These are phyloP conservation scores for Cylindrodendrum hubeiense DNA, from an alignment of 2,329 filamentous ascomycete genomes.

Conservation along the genomic window DNA sequence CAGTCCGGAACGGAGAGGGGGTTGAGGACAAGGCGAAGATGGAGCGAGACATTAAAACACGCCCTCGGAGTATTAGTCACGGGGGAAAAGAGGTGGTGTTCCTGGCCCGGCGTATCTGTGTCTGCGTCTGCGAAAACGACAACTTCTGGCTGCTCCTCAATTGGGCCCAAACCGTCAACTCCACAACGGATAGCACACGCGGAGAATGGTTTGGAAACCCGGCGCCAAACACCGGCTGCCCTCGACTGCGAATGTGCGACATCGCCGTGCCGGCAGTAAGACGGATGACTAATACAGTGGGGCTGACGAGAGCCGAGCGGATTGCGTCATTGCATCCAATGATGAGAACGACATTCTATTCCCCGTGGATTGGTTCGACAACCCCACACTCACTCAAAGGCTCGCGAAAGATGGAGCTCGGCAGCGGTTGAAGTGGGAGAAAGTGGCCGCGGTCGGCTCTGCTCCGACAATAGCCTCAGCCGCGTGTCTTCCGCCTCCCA, in stretches of 20 bases:
- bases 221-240: slow-evolving; percentile 10
- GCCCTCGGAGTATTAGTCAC: slow-evolving; percentile 28
- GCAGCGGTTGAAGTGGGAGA: slow-evolving; percentile 10
- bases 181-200: slow-evolving; percentile 15
- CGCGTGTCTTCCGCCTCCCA: slow-evolving; percentile 20
- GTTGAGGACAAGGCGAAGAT: slow-evolving; percentile 43
- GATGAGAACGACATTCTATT: slow-evolving; percentile 35
- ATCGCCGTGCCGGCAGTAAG: slow-evolving; percentile 39
- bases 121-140: slow-evolving; percentile 2
- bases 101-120: slow-evolving; percentile 1
- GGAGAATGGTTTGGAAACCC: neutral
- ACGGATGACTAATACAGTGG: slow-evolving; percentile 42
- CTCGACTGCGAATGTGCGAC: slow-evolving; percentile 35
- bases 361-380: slow-evolving; percentile 37
- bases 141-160: slow-evolving; percentile 18
- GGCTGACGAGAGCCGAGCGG: slow-evolving; percentile 1
- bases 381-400: slow-evolving; percentile 14
- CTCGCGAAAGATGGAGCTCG: neutral
- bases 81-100: neutral
- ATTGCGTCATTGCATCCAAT: slow-evolving; percentile 43
- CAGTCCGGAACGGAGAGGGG: slow-evolving; percentile 35
- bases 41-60: slow-evolving; percentile 43
- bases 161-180: slow-evolving; percentile 23
- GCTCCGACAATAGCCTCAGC: slow-evolving; percentile 7
- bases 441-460: neutral